Conservation (phyloP, 148 eudicot species). For the Amaranthus hypochondriacus region DNA sequence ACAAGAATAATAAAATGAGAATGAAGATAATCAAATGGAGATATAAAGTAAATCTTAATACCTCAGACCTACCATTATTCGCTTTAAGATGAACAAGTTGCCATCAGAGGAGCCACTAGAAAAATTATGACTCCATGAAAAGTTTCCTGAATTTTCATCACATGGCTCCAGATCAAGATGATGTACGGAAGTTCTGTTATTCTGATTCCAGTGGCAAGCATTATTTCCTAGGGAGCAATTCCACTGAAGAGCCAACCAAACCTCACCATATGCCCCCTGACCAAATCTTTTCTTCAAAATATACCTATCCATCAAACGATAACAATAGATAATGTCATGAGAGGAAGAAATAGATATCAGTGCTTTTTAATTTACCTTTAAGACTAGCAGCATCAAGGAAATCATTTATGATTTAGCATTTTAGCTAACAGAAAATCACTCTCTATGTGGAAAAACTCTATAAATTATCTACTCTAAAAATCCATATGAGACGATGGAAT, state of each 20-base stretch:
- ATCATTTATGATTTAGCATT: not conserved
- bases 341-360: conserved; percentile 2
- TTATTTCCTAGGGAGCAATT: conserved; percentile 51
- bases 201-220: conserved; percentile 33
- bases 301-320: conserved; percentile 46
- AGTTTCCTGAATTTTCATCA: conserved; percentile 29
- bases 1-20: too few species aligned
- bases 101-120: conserved; percentile 33
- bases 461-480: too few species aligned
- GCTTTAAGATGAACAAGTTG: conserved; percentile 76
- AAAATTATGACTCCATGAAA: conserved; percentile 36
- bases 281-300: conserved; percentile 73
- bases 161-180: conserved; percentile 28
- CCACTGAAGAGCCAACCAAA: conserved; percentile 99
- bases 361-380: not conserved
- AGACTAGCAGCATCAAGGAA: not conserved
- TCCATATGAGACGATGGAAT: not conserved
- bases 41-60: not conserved
- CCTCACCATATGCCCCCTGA: conserved; percentile 98
- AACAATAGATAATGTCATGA: conserved; percentile 3
- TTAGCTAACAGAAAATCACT: not conserved
- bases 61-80: conserved; percentile 67
- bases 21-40: not conserved
- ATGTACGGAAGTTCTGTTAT: conserved; percentile 31
- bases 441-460: not conserved